Percentiles rank a stretch among this genome's conserved stretches.
These are phyloP conservation scores for Colletotrichum sp. DNA, from an alignment of 2,329 filamentous ascomycete species.

Conservation along the genomic window DNA sequence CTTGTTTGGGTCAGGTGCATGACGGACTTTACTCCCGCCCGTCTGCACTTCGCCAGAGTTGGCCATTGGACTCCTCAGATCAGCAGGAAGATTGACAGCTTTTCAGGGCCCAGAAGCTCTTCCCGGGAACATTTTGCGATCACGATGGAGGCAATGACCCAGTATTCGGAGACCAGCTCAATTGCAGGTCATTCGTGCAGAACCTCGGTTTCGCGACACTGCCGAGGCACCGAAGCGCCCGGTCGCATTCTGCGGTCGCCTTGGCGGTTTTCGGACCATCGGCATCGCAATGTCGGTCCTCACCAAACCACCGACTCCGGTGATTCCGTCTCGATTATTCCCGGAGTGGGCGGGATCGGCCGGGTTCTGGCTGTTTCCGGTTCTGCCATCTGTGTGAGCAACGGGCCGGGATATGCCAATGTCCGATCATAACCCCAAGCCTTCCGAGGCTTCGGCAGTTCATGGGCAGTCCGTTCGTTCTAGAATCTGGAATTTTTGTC, in stretches of 20 bases:
- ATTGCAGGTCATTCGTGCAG: background rate
- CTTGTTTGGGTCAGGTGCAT: background rate
- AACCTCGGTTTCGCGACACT: background rate
- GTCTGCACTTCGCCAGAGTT: background rate
- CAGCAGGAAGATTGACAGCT: background rate
- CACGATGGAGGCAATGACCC: background rate
- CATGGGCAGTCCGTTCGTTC: background rate
- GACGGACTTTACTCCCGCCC: background rate
- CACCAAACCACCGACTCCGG: background rate
- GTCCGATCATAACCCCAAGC: background rate
- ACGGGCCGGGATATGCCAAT: background rate
- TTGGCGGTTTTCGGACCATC: background rate
- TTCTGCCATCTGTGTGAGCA: background rate
- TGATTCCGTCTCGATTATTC: background rate
- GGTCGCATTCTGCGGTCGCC: background rate
- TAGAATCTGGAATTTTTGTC: background rate
- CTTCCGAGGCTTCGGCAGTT: background rate
- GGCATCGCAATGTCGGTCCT: background rate
- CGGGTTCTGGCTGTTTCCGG: background rate
- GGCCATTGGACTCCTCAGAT: background rate
- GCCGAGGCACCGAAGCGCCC: background rate
- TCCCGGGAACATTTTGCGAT: rapidly evolving
- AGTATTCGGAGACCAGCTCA: rapidly evolving
- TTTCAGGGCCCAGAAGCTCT: background rate
- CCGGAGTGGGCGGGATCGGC: background rate